Evolutionary conservation across 331 rosid genomes (phyloP).

Genomic region (Acacia concinna): DNA sequence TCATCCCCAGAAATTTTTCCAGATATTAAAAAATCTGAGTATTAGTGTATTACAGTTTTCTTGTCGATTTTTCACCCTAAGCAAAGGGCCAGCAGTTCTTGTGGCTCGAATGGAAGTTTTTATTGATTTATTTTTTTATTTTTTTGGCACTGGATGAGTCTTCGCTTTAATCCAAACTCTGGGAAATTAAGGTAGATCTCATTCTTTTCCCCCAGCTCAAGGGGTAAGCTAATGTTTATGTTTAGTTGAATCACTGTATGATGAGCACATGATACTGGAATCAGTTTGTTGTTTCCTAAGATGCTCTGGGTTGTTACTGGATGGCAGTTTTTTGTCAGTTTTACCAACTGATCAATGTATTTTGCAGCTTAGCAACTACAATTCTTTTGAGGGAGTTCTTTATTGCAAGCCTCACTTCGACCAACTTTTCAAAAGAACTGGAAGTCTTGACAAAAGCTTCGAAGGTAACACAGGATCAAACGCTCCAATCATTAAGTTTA

Average conservation of each 20-base stretch:
- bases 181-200: slow-evolving; percentile 21
- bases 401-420: slow-evolving; percentile 98
- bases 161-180: neutral
- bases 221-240: no score
- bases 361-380: slow-evolving; percentile 97
- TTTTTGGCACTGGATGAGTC: neutral
- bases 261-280: neutral
- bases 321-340: neutral
- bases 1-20: slow-evolving; percentile 2
- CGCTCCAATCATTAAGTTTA: slow-evolving; percentile 12
- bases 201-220: no score
- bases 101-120: neutral
- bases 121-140: neutral
- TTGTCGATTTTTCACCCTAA: neutral
- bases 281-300: neutral
- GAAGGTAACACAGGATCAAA: slow-evolving; percentile 62
- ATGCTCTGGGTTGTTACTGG: neutral
- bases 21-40: neutral
- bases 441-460: slow-evolving; percentile 97
- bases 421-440: slow-evolving; percentile 94
- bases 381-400: slow-evolving; percentile 97
- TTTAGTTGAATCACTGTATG: neutral
- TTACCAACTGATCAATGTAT: slow-evolving; percentile 30
- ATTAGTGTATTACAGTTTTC: neutral
- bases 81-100: neutral